These are phyloP conservation scores for Citrus sp. DNA, from an alignment of 345 rosid species.

Conservation along the genomic window DNA sequence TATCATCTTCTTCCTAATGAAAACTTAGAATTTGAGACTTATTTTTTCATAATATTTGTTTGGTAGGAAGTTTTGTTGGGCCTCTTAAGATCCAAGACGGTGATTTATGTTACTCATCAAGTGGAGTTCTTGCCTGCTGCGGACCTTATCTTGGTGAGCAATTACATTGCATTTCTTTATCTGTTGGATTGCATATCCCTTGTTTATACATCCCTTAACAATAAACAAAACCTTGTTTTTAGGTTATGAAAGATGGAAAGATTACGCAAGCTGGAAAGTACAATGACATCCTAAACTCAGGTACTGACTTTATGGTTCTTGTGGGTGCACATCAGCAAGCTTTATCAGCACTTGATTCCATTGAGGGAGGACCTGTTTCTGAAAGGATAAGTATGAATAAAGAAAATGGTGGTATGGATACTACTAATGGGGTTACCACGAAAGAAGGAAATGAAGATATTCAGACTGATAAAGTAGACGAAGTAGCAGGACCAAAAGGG, in stretches of 20 bases:
- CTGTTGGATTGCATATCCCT: background rate
- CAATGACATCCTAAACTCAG: background rate
- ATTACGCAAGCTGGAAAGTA: slow-evolving; percentile 6
- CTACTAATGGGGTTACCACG: slow-evolving; percentile 2
- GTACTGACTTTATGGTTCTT: slow-evolving; percentile 66
- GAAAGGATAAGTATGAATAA: slow-evolving; percentile 14
- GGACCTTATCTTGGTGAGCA: slow-evolving; percentile 67
- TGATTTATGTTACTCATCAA: slow-evolving; percentile 84
- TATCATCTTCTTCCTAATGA: background rate
- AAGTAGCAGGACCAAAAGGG: slow-evolving; percentile 36
- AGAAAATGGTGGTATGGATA: slow-evolving; percentile 15
- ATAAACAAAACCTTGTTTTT: slow-evolving; percentile 7
- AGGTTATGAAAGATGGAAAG: slow-evolving; percentile 59
- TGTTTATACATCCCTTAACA: background rate
- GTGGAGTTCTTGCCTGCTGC: slow-evolving; percentile 78
- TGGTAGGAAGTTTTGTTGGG: slow-evolving; percentile 64
- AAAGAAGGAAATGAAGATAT: slow-evolving; percentile 23
- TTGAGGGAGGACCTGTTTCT: slow-evolving; percentile 27
- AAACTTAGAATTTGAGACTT: background rate
- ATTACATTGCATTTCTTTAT: slow-evolving; percentile 1
- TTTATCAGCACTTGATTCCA: slow-evolving; percentile 44
- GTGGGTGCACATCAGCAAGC: slow-evolving; percentile 75
- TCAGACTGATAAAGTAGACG: slow-evolving; percentile 37
- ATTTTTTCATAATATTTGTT: background rate
- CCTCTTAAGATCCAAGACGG: slow-evolving; percentile 48